Evolutionary conservation across 331 rosid genomes (phyloP), one percentile per base, ranked within the genome.

Genomic region (Phaseolus coccineus): DNA sequence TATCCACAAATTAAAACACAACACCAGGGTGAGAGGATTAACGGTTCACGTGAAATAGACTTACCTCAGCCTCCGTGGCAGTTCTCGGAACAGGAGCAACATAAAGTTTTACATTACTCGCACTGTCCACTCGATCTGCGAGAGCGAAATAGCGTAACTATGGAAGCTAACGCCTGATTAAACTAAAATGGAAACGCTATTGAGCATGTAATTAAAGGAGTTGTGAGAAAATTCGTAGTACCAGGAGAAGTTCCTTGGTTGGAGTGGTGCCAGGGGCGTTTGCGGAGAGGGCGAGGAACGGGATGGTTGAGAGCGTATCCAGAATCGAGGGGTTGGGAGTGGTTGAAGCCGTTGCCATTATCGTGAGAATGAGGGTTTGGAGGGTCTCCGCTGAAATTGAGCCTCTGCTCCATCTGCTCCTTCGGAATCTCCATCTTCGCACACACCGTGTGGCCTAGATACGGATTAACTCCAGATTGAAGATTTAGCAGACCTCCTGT

Each of bases 31-130:
- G 68, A 61, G 31, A 6, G 31, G 6, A 44, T 6, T 31, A 14
- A 33, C 14, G 4, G 13, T 63, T 62, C 25, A 68, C 53, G 19
- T 30, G 63, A 62, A 83, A 80, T 39, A 46, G 73, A 88, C 91
- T 85, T 87, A 90, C 99, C 66, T 81, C 88, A 70, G 85, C 84
- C 77, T 89, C 97, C 0, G 91, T 71, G 15, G 92, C 74, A 10
- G 89, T 88, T 87, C 94, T 86, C 0, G 97, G 89, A 87, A 95
- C 90, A 10, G 91, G 96, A 12, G 91, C 91, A 83, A 92, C 92
- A 77, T 94, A 92, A 56, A 94, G 90, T 85, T 90, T 94, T 1
- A 80, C 93, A 62, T 71, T 84, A 78, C 67, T 50, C 3, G 52
- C 28, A 47, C 69, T 69, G 50, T 88, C 94, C 11, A 82, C 31